phyloP scores from a whole-genome alignment of 257 asterid species.

The Gentiana macrophylla region DNA sequence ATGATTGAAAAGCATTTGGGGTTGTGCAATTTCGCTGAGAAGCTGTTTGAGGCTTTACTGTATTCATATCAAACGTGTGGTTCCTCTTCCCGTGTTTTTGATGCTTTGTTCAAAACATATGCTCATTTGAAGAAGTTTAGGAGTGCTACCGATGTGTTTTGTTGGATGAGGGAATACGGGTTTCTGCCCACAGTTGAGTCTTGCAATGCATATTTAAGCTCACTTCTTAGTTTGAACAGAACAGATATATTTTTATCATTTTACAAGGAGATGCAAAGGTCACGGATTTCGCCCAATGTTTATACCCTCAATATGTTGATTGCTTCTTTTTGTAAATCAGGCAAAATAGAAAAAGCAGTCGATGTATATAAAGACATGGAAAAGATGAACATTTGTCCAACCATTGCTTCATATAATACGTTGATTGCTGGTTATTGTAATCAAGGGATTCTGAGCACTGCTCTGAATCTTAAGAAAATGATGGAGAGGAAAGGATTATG shows the following conservation, averaged over 20 bases:
- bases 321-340: constrained; percentile 51
- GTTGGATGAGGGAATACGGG: constrained; percentile 73
- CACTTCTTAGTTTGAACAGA: constrained; percentile 39
- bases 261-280: constrained; percentile 61
- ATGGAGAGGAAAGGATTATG: constrained; percentile 58
- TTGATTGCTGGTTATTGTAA: constrained; percentile 70
- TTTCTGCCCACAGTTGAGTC: constrained; percentile 75
- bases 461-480: constrained; percentile 49
- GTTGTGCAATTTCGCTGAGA: constrained; percentile 34
- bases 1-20: constrained; percentile 24
- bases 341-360: constrained; percentile 55
- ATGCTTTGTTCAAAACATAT: constrained; percentile 60
- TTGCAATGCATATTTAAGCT: constrained; percentile 73
- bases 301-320: constrained; percentile 68
- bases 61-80: constrained; percentile 69
- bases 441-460: constrained; percentile 41
- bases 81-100: constrained; percentile 76
- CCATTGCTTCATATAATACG: constrained; percentile 53
- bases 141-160: constrained; percentile 56
- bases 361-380: constrained; percentile 61
- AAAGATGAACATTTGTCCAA: constrained; percentile 40
- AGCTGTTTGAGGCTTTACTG: constrained; percentile 58
- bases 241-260: constrained; percentile 49
- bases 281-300: constrained; percentile 56
- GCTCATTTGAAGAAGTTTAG: constrained; percentile 76